Percentiles rank a stretch among this genome's conserved stretches.
Evolutionary conservation across 2,329 filamentous ascomycete genomes (phyloP).

Genomic region (Ceratocystis papillata): DNA sequence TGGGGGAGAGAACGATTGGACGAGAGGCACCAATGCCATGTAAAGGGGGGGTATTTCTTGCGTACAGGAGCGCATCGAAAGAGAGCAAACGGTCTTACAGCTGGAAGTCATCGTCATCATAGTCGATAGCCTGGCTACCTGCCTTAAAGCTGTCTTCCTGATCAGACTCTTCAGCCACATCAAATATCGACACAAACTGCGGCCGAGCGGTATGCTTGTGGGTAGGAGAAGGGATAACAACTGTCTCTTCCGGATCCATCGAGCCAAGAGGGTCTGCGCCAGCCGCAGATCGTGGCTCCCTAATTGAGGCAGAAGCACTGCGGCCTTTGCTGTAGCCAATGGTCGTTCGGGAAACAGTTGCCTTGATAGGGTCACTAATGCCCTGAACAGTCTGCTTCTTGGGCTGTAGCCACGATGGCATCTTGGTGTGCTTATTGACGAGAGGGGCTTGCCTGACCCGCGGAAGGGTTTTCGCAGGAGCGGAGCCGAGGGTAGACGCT

Average conservation of each 20-base stretch:
- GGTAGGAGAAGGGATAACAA: constrained; percentile 16
- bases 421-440: constrained; percentile 13
- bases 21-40: constrained; percentile 2
- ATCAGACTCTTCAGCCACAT: constrained; percentile 39
- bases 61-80: neutral
- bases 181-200: constrained; percentile 49
- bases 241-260: constrained; percentile 4
- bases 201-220: constrained; percentile 33
- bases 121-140: constrained; percentile 32
- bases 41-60: neutral
- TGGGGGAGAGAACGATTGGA: constrained; percentile 9
- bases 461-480: constrained; percentile 35
- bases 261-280: neutral
- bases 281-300: neutral
- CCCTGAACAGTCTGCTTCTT: constrained; percentile 15
- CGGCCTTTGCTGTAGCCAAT: constrained; percentile 77
- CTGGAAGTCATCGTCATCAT: constrained; percentile 48
- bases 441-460: constrained; percentile 26
- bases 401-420: constrained; percentile 23
- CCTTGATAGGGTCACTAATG: constrained; percentile 23
- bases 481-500: constrained; percentile 10
- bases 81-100: constrained; percentile 33
- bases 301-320: constrained; percentile 33
- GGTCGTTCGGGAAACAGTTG: constrained; percentile 62
- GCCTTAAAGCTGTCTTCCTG: constrained; percentile 30